These are phyloP conservation scores for Globisporangium recalcitrans DNA, from an alignment of 352 stramenopile species.

Conservation along the genomic window DNA sequence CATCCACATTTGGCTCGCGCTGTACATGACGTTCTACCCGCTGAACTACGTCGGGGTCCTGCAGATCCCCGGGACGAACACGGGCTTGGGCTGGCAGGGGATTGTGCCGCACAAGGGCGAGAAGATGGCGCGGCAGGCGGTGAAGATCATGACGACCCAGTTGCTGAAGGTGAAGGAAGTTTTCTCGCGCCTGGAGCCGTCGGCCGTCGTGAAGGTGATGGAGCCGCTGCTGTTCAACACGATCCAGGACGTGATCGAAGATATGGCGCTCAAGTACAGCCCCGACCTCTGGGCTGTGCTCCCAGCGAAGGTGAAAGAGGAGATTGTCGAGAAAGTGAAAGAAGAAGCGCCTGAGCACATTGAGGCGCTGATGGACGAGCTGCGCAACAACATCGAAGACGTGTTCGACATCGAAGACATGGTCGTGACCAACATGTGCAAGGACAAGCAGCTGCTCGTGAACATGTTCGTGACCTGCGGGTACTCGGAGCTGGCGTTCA, in stretches of 20 bases:
- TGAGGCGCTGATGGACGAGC: slow-evolving; percentile 92
- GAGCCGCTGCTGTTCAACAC: slow-evolving; percentile 90
- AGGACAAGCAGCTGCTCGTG: slow-evolving; percentile 93
- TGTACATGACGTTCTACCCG: slow-evolving; percentile 98
- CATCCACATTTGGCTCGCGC: slow-evolving; percentile 93
- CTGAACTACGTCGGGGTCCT: slow-evolving; percentile 90
- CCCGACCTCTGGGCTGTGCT: slow-evolving; percentile 78
- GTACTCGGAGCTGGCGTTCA: slow-evolving; percentile 90
- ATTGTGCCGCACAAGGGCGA: slow-evolving; percentile 96
- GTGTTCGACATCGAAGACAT: slow-evolving; percentile 95
- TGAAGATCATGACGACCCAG: slow-evolving; percentile 92
- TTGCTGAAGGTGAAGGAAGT: slow-evolving; percentile 91
- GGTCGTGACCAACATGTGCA: slow-evolving; percentile 92
- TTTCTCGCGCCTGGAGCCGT: slow-evolving; percentile 88
- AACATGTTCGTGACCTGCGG: slow-evolving; percentile 94
- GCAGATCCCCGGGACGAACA: slow-evolving; percentile 85
- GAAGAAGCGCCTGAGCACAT: slow-evolving; percentile 91
- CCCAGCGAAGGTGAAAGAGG: slow-evolving; percentile 76
- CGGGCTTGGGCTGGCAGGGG: slow-evolving; percentile 95
- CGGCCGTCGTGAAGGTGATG: slow-evolving; percentile 88
- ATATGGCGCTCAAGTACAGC: slow-evolving; percentile 89
- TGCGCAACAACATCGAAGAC: slow-evolving; percentile 93
- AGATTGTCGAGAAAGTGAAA: slow-evolving; percentile 93
- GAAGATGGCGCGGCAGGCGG: slow-evolving; percentile 94
- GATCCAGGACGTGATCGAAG: slow-evolving; percentile 84